Evolutionary conservation across 2,329 filamentous ascomycete genomes (phyloP), one percentile per base, ranked within the genome.

Genomic region (Rhytidhysteron rufulum): DNA sequence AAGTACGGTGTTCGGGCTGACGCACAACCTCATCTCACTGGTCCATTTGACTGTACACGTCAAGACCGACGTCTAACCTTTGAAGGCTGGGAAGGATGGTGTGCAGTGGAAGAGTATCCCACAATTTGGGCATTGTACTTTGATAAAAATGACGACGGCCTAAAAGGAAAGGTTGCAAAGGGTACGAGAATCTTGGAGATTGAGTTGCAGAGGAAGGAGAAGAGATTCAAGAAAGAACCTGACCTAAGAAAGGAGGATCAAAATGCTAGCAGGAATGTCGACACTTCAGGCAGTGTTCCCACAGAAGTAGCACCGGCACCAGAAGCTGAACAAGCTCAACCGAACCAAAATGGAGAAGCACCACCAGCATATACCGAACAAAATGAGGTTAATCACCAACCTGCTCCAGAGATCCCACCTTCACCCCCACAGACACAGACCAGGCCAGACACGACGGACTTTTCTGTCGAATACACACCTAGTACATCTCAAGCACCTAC

Each of bases 161-260:
- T 65, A 11, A 44, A 37, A 11, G 47, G 48, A 1, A 78, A 74
- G 49, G 58, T 79, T 3, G 63, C 68, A 1, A 55, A 62, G 36
- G 74, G 70, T 2, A 74, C 68, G 3, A 63, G 71, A 10, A 70
- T 80, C 1, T 63, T 82, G 5, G 78, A 81, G 39, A 58, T 82
- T 3, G 77, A 80, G 53, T 57, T 82, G 18, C 64, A 64, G 2
- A 65, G 77, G 9, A 71, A 70, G 16, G 78, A 82, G 53, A 73
- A 71, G 57, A 67, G 67, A 40, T 66, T 55, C 41, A 45, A 55
- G 42, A 62, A 57, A 39, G 59, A 63, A 21, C 22, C 20, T 1
- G 43, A 45, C 5, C 51, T 32, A 2, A 49, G 58, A 18, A 46
- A 57, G 30, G 42, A 56, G 16, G 58, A 63, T 32, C 62, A 63